A percentile compares a stretch with the other conserved stretches of the same genome.
These are phyloP conservation scores for Pseudogymnoascus sp. DNA, from an alignment of 2,329 filamentous ascomycete genomes.

Conservation along the genomic window DNA sequence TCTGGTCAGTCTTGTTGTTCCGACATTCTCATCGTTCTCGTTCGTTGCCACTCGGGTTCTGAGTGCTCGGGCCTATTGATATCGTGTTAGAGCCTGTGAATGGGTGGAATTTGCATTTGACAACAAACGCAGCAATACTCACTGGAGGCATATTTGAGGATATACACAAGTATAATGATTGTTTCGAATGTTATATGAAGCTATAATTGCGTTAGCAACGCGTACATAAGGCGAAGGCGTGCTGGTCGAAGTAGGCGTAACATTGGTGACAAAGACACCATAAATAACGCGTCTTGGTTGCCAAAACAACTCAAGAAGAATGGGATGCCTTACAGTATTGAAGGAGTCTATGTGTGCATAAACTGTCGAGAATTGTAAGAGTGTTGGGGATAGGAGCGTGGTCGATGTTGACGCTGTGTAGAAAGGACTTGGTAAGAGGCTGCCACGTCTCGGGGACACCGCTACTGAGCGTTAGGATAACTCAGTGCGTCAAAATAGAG, in stretches of 20 bases:
- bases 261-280: neutral
- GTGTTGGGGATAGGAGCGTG: conserved; percentile 4
- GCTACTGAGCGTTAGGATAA: conserved; percentile 9
- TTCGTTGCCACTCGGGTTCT: conserved; percentile 72
- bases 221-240: conserved; percentile 17
- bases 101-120: neutral
- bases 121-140: conserved; percentile 30
- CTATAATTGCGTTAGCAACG: conserved; percentile 15
- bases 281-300: conserved; percentile 3
- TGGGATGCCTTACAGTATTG: conserved; percentile 8
- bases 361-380: conserved; percentile 9
- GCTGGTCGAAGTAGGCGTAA: neutral
- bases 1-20: conserved; percentile 76
- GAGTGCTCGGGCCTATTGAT: conserved; percentile 49
- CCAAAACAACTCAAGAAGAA: neutral
- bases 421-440: conserved; percentile 8
- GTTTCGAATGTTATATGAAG: conserved; percentile 19
- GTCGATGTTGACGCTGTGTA: conserved; percentile 1
- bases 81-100: neutral
- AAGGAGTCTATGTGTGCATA: conserved; percentile 4
- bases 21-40: conserved; percentile 88
- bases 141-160: conserved; percentile 45
- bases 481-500: conserved; percentile 3
- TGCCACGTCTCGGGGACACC: conserved; percentile 3
- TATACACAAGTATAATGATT: conserved; percentile 27